phyloP scores from a whole-genome alignment of 441 rosid species.

The Populus tomentosa region DNA sequence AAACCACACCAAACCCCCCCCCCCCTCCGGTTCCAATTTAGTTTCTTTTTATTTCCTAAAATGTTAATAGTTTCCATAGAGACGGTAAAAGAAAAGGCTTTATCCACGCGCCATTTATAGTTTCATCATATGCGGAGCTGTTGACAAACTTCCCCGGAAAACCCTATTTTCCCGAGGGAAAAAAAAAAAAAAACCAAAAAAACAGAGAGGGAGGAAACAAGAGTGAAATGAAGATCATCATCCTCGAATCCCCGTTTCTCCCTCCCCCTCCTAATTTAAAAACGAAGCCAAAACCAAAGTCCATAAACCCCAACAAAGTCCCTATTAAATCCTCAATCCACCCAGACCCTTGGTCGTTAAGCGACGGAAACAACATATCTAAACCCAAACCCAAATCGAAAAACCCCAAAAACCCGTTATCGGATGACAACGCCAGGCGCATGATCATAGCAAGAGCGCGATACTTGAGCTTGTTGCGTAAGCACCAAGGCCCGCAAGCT shows the following conservation, averaged over 20 bases:
- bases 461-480: conserved; percentile 62
- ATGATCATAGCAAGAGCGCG: conserved; percentile 73
- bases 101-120: background rate
- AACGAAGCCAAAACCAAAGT: background rate
- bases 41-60: background rate
- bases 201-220: background rate
- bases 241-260: conserved; percentile 9
- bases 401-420: conserved; percentile 61
- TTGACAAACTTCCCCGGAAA: background rate
- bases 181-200: too few species aligned
- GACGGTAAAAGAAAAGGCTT: background rate
- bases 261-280: background rate
- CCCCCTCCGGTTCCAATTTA: too few species aligned
- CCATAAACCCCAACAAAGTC: background rate
- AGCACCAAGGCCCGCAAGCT: conserved; percentile 69
- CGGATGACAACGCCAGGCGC: conserved; percentile 86
- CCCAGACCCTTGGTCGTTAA: conserved; percentile 83
- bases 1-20: too few species aligned
- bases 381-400: conserved; percentile 64
- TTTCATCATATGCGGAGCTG: background rate
- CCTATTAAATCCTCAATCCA: conserved; percentile 37
- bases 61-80: background rate
- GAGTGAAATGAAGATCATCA: conserved; percentile 5
- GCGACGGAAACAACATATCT: conserved; percentile 50
- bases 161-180: background rate